Evolutionary conservation across 169 alveolate genomes (phyloP), one percentile per base, ranked within the genome.

Genomic region (Amoebophrya sp.): DNA sequence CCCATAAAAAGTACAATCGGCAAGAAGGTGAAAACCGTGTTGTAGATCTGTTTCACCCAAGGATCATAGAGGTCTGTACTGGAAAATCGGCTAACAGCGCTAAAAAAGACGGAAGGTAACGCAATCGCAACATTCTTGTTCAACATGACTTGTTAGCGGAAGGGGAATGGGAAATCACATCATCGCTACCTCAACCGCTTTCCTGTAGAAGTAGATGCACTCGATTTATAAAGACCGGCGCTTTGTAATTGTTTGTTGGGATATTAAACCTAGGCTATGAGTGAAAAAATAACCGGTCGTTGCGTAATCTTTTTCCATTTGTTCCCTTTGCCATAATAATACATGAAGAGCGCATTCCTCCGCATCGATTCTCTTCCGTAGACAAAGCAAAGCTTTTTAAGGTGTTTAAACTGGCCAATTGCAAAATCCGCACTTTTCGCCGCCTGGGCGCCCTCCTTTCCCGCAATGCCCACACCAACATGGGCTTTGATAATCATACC

Each of bases 401-500:
- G 91, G 95, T 90, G 95, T 96, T 95, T 93, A 94, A 97, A 97
- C 94, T 96, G 96, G 33, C 97, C 95, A 36, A 97, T 96, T 0
- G 97, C 96, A 91, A 96, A 96, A 90, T 97, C 99, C 0, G 99
- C 96, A 0, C 96, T 94, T 38, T 96, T 95, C 40, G 95, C 97
- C 0, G 99, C 99, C 93, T 97, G 98, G 89, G 96, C 93, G 23
- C 99, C 99, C 95, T 98, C 99, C 91, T 97, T 95, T 10, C 99
- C 99, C 83, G 95, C 94, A 39, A 97, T 96, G 33, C 99, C 99
- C 38, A 98, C 99, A 18, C 99, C 99, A 23, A 98, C 99, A 94
- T 98, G 97, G 39, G 99, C 99, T 91, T 98, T 98, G 94, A 97
- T 95, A 33, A 99, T 97, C 99, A 99, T 99, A 41, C 98, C 98